Percentiles rank a stretch among this genome's conserved stretches.
Evolutionary conservation across 805 yeast genomes (phyloP).

Genomic region (Candida peoriensis): DNA sequence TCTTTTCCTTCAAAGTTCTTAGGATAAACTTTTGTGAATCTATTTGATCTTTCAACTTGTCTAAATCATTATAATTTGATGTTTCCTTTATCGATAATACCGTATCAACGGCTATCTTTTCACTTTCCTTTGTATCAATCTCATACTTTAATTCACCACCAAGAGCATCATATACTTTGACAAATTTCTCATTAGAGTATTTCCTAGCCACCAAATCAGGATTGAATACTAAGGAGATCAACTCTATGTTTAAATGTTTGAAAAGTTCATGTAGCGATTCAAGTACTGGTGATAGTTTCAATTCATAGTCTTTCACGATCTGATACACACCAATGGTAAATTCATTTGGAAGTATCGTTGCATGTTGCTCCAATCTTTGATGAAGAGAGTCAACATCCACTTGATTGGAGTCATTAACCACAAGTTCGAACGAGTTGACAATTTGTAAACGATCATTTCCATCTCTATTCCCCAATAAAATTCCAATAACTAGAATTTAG

Average conservation of each 20-base stretch:
- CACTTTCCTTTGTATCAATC: slow-evolving; percentile 9
- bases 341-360: slow-evolving; percentile 8
- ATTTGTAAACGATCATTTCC: slow-evolving; percentile 1
- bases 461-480: slow-evolving; percentile 2
- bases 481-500: slow-evolving; percentile 3
- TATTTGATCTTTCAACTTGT: slow-evolving; percentile 8
- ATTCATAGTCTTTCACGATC: no score
- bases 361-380: slow-evolving; percentile 9
- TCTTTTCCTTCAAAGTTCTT: slow-evolving; percentile 5
- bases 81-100: slow-evolving; percentile 8
- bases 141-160: slow-evolving; percentile 5
- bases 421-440: slow-evolving; percentile 11
- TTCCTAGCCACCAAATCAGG: slow-evolving; percentile 5
- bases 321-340: slow-evolving; percentile 10
- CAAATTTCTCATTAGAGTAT: slow-evolving; percentile 7
- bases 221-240: slow-evolving; percentile 2
- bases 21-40: slow-evolving; percentile 7
- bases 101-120: slow-evolving; percentile 12
- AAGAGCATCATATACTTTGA: slow-evolving; percentile 3
- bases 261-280: not conserved
- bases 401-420: not conserved
- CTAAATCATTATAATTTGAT: slow-evolving; percentile 4
- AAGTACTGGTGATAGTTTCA: no score
- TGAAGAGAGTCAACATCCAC: slow-evolving; percentile 5
- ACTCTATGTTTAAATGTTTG: not conserved